A percentile compares a stretch with the other conserved stretches of the same genome.
These are phyloP conservation scores for Blakeslea trispora DNA, from an alignment of 371 early-diverging fungal genomes.

Conservation along the genomic window DNA sequence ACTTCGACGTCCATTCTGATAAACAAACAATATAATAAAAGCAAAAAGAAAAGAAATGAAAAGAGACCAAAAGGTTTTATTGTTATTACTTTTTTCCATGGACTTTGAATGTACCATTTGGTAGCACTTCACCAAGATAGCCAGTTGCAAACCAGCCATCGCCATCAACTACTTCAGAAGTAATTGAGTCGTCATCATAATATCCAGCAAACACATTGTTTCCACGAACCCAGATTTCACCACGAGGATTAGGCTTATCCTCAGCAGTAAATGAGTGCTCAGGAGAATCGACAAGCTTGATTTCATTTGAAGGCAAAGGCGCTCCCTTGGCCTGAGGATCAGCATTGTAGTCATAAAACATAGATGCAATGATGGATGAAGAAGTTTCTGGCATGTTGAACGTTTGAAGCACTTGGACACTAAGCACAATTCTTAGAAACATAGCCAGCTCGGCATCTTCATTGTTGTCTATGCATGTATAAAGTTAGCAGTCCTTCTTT, in stretches of 20 bases:
- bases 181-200: conserved; percentile 58
- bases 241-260: conserved; percentile 79
- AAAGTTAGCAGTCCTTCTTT: too few species aligned
- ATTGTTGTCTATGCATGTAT: conserved; percentile 45
- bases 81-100: conserved; percentile 43
- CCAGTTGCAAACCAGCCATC: conserved; percentile 91
- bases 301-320: conserved; percentile 74
- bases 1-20: conserved; percentile 5
- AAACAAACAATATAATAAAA: conserved; percentile 2
- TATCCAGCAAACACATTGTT: conserved; percentile 53
- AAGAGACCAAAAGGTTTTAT: neutral
- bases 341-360: conserved; percentile 58
- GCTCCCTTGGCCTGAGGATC: conserved; percentile 60
- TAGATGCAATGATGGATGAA: conserved; percentile 52
- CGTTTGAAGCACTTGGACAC: conserved; percentile 55
- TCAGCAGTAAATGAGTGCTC: conserved; percentile 65
- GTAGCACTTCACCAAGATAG: conserved; percentile 72
- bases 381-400: conserved; percentile 68
- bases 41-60: neutral
- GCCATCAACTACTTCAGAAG: conserved; percentile 56
- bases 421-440: conserved; percentile 56
- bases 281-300: conserved; percentile 85
- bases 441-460: conserved; percentile 26
- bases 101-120: conserved; percentile 66
- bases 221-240: conserved; percentile 66